phyloP scores from a whole-genome alignment of 345 rosid genomes.

The Eutrema yunnanense region DNA sequence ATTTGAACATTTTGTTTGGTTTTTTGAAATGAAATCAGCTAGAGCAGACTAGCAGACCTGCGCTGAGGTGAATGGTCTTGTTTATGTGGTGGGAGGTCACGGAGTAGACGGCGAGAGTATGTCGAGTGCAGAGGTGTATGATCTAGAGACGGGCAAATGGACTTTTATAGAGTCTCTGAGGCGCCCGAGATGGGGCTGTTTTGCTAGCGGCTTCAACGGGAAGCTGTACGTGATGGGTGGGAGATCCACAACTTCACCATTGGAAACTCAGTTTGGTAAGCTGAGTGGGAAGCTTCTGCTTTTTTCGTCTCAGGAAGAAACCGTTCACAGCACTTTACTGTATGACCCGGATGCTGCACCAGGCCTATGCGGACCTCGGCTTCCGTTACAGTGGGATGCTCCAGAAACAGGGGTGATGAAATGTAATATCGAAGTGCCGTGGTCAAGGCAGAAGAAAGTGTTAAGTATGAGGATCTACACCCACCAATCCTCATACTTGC shows the following conservation, averaged over 20 bases:
- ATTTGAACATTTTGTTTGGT: background rate
- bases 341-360: constrained; percentile 70
- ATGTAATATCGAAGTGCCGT: too few species aligned
- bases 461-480: too few species aligned
- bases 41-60: constrained; percentile 72
- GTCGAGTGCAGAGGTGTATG: constrained; percentile 70
- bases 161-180: constrained; percentile 60
- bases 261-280: constrained; percentile 79
- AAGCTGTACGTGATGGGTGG: constrained; percentile 93
- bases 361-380: constrained; percentile 13
- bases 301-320: constrained; percentile 50
- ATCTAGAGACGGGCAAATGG: constrained; percentile 63
- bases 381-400: too few species aligned
- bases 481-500: too few species aligned
- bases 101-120: constrained; percentile 65
- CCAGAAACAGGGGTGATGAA: too few species aligned
- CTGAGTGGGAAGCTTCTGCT: constrained; percentile 68
- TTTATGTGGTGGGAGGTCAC: constrained; percentile 81
- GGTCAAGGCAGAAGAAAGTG: too few species aligned
- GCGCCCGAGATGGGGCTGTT: constrained; percentile 84
- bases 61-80: constrained; percentile 70
- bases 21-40: constrained; percentile 40
- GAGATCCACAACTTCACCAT: constrained; percentile 81
- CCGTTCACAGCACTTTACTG: constrained; percentile 46
- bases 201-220: constrained; percentile 72